phyloP scores from a whole-genome alignment of 2,329 filamentous ascomycete genomes.

The Fusarium tuaranense region DNA sequence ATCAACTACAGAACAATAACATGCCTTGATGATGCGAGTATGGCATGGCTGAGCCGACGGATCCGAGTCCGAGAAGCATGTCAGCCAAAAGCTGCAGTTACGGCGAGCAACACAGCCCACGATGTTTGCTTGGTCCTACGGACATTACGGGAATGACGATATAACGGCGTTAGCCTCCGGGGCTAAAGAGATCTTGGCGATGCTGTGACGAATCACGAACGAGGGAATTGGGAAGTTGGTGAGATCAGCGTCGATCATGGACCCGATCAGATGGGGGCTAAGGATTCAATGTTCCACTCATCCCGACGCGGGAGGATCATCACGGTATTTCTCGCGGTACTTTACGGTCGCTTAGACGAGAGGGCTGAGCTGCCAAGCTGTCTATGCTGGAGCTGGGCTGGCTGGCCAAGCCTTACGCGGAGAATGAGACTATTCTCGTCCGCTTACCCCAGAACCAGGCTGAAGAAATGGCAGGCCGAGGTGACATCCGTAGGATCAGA shows the following conservation, averaged over 20 bases:
- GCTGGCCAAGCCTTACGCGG: background rate
- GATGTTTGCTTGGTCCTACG: background rate
- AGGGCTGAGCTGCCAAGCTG: background rate
- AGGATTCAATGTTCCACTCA: background rate
- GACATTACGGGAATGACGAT: background rate
- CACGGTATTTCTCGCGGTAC: background rate
- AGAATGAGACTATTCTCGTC: background rate
- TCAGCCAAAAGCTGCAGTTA: conserved; percentile 6
- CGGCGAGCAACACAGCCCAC: background rate
- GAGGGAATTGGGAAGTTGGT: background rate
- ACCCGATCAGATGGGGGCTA: background rate
- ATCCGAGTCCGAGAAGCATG: background rate
- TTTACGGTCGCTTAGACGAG: background rate
- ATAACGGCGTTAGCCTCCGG: background rate
- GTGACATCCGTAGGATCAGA: background rate
- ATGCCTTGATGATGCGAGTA: background rate
- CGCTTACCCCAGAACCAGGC: background rate
- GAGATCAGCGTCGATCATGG: background rate
- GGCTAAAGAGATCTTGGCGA: background rate
- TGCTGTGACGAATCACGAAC: background rate
- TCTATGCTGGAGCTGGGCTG: background rate
- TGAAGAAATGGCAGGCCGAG: background rate
- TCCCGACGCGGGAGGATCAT: background rate
- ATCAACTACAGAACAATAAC: background rate
- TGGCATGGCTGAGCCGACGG: background rate